Evolutionary conservation across 176 grass and related monocot genomes (phyloP), one percentile per base, ranked within the genome.

Genomic region (Poa pratensis): DNA sequence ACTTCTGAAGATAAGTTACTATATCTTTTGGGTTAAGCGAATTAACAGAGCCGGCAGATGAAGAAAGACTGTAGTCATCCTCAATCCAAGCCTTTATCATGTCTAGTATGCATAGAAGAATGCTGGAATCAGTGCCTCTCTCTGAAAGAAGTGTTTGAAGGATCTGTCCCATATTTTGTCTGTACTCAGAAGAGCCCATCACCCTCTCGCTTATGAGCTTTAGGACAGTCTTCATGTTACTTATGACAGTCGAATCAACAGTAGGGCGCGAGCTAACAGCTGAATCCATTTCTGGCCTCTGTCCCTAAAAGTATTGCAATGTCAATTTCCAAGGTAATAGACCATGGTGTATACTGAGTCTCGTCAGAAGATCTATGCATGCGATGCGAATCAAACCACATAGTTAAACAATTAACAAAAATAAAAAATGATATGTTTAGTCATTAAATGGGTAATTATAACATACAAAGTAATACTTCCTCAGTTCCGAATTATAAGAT

Each of bases 51-150:
- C 81, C 74, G 84, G 91, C 75, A 80, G 95, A 86, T 82, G 87
- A 89, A 83, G 83, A 63, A 75, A 88, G 86, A 69, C 81, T 82
- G 69, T 73, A 86, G 62, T 99, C 96, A 37, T 93, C 89, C 88
- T 99, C 93, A 80, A 99, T 95, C 96, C 96, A 99, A 83, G 84
- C 54, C 66, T 96, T 96, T 90, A 99, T 84, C 86, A 89, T 94
- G 77, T 99, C 96, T 51, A 99, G 86, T 80, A 96, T 88, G 53
- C 93, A 96, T 43, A 99, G 76, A 80, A 99, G 91, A 69, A 99
- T 83, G 63, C 91, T 91, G 32, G 91, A 51, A 69, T 99, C 96
- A 16, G 90, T 99, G 83, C 86, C 78, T 88, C 85, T 95, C 80
- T 99, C 96, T 68, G 93, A 96, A 58, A 99, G 90, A 83, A 96